These are phyloP conservation scores for Phaeotremella skinneri DNA, from an alignment of 768 basidiomycete genomes.

Conservation along the genomic window DNA sequence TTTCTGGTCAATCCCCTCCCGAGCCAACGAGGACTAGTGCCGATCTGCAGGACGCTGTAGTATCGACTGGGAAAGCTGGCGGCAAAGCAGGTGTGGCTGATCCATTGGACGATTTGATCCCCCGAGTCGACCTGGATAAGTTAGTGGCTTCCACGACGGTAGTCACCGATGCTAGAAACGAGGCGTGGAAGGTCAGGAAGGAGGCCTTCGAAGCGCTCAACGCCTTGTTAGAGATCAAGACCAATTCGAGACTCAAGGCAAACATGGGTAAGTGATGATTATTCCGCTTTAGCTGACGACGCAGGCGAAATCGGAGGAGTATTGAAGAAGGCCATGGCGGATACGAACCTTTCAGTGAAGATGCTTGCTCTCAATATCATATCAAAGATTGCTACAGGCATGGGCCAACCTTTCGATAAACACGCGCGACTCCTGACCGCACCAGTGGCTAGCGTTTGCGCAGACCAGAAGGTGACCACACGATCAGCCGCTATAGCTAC, in stretches of 20 bases:
- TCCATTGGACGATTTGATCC: conserved; percentile 89
- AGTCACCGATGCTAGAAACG: conserved; percentile 78
- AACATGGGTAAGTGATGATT: conserved; percentile 66
- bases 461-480: conserved; percentile 88
- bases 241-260: conserved; percentile 87
- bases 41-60: conserved; percentile 61
- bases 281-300: conserved; percentile 8
- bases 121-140: conserved; percentile 86
- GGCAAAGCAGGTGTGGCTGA: conserved; percentile 58
- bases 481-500: conserved; percentile 74
- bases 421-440: conserved; percentile 71
- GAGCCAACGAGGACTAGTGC: conserved; percentile 72
- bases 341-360: conserved; percentile 94
- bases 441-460: conserved; percentile 76
- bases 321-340: conserved; percentile 80
- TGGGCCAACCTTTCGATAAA: conserved; percentile 95
- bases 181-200: conserved; percentile 95
- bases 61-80: conserved; percentile 55
- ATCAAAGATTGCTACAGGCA: conserved; percentile 81
- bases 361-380: conserved; percentile 84
- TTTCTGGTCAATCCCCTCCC: conserved; percentile 71
- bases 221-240: conserved; percentile 79
- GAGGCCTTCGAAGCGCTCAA: conserved; percentile 85
- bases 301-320: conserved; percentile 85
- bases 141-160: conserved; percentile 80